Evolutionary conservation across 257 asterid species (phyloP).

Genomic region (Asclepias syriaca): DNA sequence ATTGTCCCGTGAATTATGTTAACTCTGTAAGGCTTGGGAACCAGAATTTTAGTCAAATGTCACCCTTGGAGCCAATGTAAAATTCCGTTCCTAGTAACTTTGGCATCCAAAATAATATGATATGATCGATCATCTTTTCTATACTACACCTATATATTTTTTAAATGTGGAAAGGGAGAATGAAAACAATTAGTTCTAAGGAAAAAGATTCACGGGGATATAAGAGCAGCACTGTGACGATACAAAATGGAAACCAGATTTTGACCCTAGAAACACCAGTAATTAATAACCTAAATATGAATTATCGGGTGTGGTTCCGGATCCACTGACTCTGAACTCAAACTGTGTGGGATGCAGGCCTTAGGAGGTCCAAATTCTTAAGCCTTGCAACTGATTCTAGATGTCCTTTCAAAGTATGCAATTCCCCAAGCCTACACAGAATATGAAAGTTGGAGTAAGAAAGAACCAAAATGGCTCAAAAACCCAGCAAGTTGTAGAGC

Average conservation of each 20-base stretch:
- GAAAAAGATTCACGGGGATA: no score
- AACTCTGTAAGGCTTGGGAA: slow-evolving; percentile 81
- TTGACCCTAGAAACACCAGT: not conserved
- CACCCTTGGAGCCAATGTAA: slow-evolving; percentile 22
- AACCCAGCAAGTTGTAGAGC: not conserved
- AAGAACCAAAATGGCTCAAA: not conserved
- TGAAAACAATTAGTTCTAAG: no score
- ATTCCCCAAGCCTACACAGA: slow-evolving; percentile 23
- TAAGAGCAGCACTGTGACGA: no score
- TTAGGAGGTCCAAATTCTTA: slow-evolving; percentile 19
- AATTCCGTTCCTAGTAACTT: not conserved
- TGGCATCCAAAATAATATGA: not conserved
- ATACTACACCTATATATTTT: no score
- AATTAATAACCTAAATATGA: not conserved
- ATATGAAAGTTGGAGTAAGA: not conserved
- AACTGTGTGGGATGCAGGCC: slow-evolving; percentile 19
- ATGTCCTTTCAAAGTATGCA: slow-evolving; percentile 24
- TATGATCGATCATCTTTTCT: not conserved
- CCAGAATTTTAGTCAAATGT: slow-evolving; percentile 26
- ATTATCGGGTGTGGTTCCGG: not conserved
- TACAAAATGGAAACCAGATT: not conserved
- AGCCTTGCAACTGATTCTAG: slow-evolving; percentile 27
- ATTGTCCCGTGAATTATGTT: slow-evolving; percentile 77
- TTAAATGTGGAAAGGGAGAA: no score
- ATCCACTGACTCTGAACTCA: not conserved